Base-by-base conservation (phyloP, 1,284 basidiomycete genomes). In the Leccinum pseudoinsigne region DNA sequence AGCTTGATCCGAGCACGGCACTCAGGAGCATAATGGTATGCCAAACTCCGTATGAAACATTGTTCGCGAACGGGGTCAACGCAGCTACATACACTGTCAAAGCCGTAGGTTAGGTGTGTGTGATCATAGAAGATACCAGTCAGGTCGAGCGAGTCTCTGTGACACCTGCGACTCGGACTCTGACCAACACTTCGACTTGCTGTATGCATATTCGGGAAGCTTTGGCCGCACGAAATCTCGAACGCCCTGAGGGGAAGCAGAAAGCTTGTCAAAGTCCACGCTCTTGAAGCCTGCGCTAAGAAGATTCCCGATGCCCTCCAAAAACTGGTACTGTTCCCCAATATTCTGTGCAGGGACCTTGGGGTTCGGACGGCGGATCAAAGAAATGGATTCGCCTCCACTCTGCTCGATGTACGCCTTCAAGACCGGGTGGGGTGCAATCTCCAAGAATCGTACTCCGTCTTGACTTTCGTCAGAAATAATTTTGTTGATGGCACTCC, bases 371-470 rank as follows among this genome's bases (percentile, higher is more conserved):
- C 74, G 72, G 31, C 67, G 73, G 45, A 76, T 64, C 38, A 74
- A 62, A 16, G 61, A 65, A 36, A 75, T 63, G 11, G 75, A 60
- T 50, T 74, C 69, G 3, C 72, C 74, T 0, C 74, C 73, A 28
- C 74, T 70, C 14, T 74, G 74, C 55, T 76, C 72, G 45, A 74
- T 21, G 53, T 73, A 74, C 9, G 69, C 66, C 55, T 75, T 74
- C 62, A 74, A 62, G 16, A 76, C 74, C 2, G 72, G 71, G 45
- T 74, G 74, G 1, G 73, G 73, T 1, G 69, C 69, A 16, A 74
- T 73, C 63, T 74, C 74, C 60, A 74, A 26, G 62, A 74, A 69
- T 18, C 64, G 57, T 7, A 76, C 60, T 6, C 71, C 65, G 1
- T 76, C 68, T 10, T 63, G 62, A 18, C 68, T 69, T 58, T 75